A percentile compares a stretch with the other conserved stretches of the same genome.
phyloP scores from a whole-genome alignment of 768 basidiomycete genomes.

The Cystoderma amianthinum region DNA sequence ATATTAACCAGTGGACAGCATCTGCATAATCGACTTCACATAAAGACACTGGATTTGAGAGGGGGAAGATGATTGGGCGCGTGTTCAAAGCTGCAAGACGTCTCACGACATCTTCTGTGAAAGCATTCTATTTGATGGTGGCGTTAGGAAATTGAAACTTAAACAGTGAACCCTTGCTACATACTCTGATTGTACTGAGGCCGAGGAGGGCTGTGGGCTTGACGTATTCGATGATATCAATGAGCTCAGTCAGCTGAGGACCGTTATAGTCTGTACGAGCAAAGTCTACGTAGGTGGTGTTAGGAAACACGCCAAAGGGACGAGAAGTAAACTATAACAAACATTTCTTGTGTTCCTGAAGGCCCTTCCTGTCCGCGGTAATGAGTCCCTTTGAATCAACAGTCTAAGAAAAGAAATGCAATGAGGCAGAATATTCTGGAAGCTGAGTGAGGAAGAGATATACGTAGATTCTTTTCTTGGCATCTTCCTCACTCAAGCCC shows the following conservation, averaged over 20 bases:
- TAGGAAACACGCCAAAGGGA: conserved; percentile 19
- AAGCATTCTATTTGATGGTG: conserved; percentile 38
- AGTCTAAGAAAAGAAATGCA: conserved; percentile 30
- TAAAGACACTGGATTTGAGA: conserved; percentile 65
- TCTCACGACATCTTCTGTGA: conserved; percentile 55
- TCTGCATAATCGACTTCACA: conserved; percentile 56
- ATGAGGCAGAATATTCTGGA: no score
- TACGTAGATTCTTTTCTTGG: conserved; percentile 61
- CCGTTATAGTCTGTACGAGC: conserved; percentile 66
- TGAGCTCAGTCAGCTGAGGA: conserved; percentile 49
- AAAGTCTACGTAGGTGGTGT: conserved; percentile 52
- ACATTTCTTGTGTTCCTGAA: conserved; percentile 75
- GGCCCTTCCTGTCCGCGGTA: conserved; percentile 56
- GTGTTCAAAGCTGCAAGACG: conserved; percentile 58
- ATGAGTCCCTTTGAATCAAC: conserved; percentile 77
- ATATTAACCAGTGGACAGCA: conserved; percentile 47
- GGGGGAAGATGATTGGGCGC: conserved; percentile 77
- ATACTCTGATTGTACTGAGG: conserved; percentile 50
- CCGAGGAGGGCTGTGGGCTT: conserved; percentile 76
- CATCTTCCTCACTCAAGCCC: conserved; percentile 61
- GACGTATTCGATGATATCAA: conserved; percentile 64
- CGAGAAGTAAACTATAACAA: conserved; percentile 6
- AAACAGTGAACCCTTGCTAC: no score
- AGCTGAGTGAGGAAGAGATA: no score
- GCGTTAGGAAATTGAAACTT: conserved; percentile 3